A percentile compares a stretch with the other conserved stretches of the same genome.
Evolutionary conservation across 768 basidiomycete species (phyloP).

Genomic region (Kwoniella pini): DNA sequence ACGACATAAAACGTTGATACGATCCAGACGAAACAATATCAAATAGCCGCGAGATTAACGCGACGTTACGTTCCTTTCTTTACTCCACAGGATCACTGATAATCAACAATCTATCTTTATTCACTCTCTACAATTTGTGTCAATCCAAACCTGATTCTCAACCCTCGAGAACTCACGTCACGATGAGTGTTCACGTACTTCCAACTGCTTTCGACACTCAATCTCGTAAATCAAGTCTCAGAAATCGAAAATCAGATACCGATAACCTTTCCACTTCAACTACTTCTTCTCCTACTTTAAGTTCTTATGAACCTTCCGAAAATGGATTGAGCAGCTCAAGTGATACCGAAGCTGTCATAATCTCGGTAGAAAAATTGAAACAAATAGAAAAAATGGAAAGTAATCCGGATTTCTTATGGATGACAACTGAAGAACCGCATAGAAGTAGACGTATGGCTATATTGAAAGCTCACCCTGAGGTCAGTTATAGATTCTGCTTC

Average conservation of each 20-base stretch:
- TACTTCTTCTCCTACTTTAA: conserved; percentile 16
- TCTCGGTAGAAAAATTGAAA: background rate
- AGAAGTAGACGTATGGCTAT: conserved; percentile 81
- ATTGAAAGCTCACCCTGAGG: conserved; percentile 91
- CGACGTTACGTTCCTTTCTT: conserved; percentile 3
- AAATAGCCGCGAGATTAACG: background rate
- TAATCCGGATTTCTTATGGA: conserved; percentile 81
- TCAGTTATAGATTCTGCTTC: too few species aligned
- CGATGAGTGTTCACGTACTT: conserved; percentile 1
- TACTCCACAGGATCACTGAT: background rate
- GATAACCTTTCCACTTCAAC: conserved; percentile 5
- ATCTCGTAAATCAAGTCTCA: background rate
- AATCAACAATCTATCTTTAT: background rate
- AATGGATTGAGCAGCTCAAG: conserved; percentile 4
- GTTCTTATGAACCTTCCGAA: conserved; percentile 19
- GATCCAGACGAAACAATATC: background rate
- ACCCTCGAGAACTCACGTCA: background rate
- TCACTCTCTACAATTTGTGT: background rate
- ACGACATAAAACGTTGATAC: too few species aligned
- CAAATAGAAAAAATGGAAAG: conserved; percentile 3
- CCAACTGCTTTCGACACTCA: background rate
- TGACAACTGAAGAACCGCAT: conserved; percentile 98
- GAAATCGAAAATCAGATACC: background rate
- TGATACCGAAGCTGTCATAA: background rate
- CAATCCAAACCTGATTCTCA: too few species aligned